Evolutionary conservation across 1,284 basidiomycete genomes (phyloP), one percentile per base, ranked within the genome.

Genomic region (Cystobasidium pallidum): DNA sequence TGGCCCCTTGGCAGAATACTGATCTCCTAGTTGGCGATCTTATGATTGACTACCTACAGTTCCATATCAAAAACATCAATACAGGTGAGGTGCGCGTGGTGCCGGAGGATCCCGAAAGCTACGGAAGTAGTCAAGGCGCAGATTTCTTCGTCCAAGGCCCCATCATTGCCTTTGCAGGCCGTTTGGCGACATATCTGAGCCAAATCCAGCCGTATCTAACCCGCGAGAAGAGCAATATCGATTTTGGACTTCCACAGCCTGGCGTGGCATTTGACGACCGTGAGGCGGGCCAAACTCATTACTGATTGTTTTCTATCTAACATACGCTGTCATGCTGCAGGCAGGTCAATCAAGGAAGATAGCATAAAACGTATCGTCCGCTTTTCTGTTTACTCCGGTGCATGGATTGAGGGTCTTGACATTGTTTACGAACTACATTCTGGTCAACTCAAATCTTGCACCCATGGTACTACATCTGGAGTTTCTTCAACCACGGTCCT

Each of bases 101-200:
- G 6, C 67, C 67, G 10, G 67, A 70, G 30, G 58, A 70, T 52
- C 67, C 67, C 3, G 67, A 70, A 36, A 55, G 49, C 41, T 70
- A 61, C 26, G 52, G 57, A 6, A 61, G 57, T 58, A 61, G 58
- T 52, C 67, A 70, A 47, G 67, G 67, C 11, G 67, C 67, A 2
- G 67, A 70, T 32, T 70, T 70, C 28, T 70, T 70, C 58, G 30
- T 70, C 3, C 67, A 70, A 43, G 67, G 67, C 15, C 67, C 67
- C 0, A 70, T 70, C n/a, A 30, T 70, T 13, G 67, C 57, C 1
- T 70, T 70, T 49, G 26, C 67, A 3, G 67, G 67, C 32, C 39
- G 67, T 15, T n/a, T 51, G 21, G 67, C 67, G 7, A 47, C 57
- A 41, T 70, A 70, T 32, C 24, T 70, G 11, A 55, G 67, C 58